Evolutionary conservation across 2,329 filamentous ascomycete species (phyloP), one percentile per base, ranked within the genome.

Genomic region (Knoxdaviesia proteae): DNA sequence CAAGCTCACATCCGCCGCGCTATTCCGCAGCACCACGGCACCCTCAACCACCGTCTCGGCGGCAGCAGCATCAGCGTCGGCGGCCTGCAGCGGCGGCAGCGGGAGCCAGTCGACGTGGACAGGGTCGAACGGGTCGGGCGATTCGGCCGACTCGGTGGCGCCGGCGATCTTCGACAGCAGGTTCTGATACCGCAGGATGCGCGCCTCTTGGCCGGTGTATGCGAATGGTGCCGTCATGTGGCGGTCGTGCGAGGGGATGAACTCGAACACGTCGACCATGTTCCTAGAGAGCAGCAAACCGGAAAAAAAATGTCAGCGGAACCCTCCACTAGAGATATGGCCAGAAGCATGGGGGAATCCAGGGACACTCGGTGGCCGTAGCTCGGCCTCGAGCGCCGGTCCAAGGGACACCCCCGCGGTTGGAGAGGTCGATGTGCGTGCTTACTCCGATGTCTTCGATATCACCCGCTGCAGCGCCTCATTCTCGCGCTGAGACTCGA

Each of bases 191-290:
- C 69, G 69, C 41, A 68, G 61, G 30, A 71, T 56, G 45, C 68
- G 66, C 39, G 67, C 62, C 47, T 74, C 70, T 52, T 74, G 71
- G 40, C 65, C 67, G 42, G 68, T 62, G 49, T 68, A 66, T 31
- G 58, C 59, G 42, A 69, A 70, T 1, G 59, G 59, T 10, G 59
- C 52, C 46, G 46, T 54, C 46, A 48, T 58, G 51, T 49, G 61
- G 51, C 47, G 54, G 41, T 53, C 51, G 34, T 59, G 56, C 45
- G 69, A 65, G 29, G 71, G 70, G 34, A 69, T 66, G 52, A 77
- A 74, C 48, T 77, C 73, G 57, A 77, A 78, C 39, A 79, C 71
- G 53, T 79, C 74, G 46, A 79, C 73, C 59, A 79, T 71, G 51
- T 77, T 76, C 51, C 74, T 79, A 52, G 41, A 47, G 39, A 37